Base-by-base conservation (phyloP, 2,329 filamentous ascomycete genomes). In the Drechslera avenae region DNA sequence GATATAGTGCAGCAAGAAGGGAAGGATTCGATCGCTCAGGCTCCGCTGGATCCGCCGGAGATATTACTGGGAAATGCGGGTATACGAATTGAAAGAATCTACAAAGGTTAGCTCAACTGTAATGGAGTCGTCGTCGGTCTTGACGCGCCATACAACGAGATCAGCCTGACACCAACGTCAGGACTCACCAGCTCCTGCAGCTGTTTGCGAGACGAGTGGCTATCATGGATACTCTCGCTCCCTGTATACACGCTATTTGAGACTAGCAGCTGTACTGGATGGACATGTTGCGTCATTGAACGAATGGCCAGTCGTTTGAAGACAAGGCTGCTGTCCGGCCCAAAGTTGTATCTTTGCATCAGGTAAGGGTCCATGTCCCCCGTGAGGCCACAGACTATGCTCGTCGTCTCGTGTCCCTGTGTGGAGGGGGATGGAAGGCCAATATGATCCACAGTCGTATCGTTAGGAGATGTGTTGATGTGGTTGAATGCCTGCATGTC, bases 71-170 rank as follows among this genome's bases (percentile, higher is more conserved):
- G 3, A 41, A 32, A 33, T 41, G 39, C 8, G 39, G 39, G 17
- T 33, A 41, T 32, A 41, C 39, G 17, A 41, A 41, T 21, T 19
- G 39, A 41, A 33, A 41, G 17, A 41, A 41, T 21, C 39, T 41
- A 5, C 12, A 14, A 5, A 2, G 9, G 17, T 41, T 9, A 41
- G 28, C 17, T 19, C 17, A 23, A 23, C 12, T 10, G 12, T 4
- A 5, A 32, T 9, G 13, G 7, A 33, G 21, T 5, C 21, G 14
- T 21, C 13, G 18, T 41, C 8, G 17, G 5, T 10, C 12, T 21
- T 21, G 39, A 21, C 19, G 5, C 12, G 16, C 23, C 39, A 2
- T 33, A 41, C 39, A 41, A 41, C n/a, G 28, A 41, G 12, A 41
- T 32, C 12, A 41, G 16, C 17, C 17, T 41, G 28, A 33, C 39